A percentile compares a stretch with the other conserved stretches of the same genome.
Evolutionary conservation across 129 eudicot genomes (phyloP).

Genomic region (Chrysanthemum lavandulifolium): DNA sequence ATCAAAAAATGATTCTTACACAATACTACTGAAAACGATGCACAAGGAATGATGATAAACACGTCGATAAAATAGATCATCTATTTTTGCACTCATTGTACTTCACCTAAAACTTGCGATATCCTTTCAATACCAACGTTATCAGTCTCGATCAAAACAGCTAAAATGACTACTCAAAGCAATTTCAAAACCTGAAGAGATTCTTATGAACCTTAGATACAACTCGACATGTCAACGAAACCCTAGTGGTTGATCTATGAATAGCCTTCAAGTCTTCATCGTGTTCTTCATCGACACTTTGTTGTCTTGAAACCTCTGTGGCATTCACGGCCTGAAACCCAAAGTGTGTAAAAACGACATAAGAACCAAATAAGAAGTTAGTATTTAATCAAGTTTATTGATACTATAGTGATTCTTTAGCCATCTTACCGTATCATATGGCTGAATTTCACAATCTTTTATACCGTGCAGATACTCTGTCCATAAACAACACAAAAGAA

Average conservation of each 20-base stretch:
- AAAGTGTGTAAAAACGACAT: slow-evolving; percentile 8
- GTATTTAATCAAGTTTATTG: background rate
- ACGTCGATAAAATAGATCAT: no score
- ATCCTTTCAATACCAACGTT: no score
- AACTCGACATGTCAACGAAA: slow-evolving; percentile 85
- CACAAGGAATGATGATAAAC: no score
- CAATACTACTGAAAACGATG: no score
- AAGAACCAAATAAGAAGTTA: background rate
- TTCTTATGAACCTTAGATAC: slow-evolving; percentile 70
- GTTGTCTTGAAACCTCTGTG: slow-evolving; percentile 18
- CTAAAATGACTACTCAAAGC: background rate
- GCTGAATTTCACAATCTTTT: slow-evolving; percentile 63
- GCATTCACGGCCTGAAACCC: slow-evolving; percentile 64
- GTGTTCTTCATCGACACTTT: slow-evolving; percentile 14
- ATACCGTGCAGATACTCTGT: slow-evolving; percentile 88
- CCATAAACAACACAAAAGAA: slow-evolving; percentile 20
- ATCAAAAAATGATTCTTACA: no score
- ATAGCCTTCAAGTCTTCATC: slow-evolving; percentile 35
- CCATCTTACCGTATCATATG: slow-evolving; percentile 55
- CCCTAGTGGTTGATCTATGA: slow-evolving; percentile 54
- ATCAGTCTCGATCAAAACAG: background rate
- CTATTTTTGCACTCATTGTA: no score
- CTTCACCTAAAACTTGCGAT: no score
- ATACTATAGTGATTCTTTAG: slow-evolving; percentile 2
- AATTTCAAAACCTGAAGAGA: slow-evolving; percentile 50